Conservation (phyloP, 1,139 yeast genomes). For the Debaryomyces subglobosus region DNA sequence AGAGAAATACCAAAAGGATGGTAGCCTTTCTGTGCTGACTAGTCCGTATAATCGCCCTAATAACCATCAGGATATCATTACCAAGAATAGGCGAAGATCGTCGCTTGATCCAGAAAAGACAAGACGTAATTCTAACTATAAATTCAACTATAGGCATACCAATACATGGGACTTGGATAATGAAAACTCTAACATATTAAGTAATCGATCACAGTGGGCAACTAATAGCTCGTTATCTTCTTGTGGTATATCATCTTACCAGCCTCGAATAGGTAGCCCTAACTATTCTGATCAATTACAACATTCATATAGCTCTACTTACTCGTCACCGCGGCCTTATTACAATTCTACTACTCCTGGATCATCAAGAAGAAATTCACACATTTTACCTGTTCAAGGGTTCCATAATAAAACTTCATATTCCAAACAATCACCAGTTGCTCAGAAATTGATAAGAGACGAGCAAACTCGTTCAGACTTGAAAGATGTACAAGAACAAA, state of each 20-base stretch:
- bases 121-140: background rate
- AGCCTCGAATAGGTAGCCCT: conserved; percentile 15
- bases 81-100: background rate
- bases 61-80: background rate
- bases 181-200: conserved; percentile 45
- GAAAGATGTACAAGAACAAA: conserved; percentile 17
- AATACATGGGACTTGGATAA: conserved; percentile 37
- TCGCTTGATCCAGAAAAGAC: background rate
- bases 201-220: conserved; percentile 14
- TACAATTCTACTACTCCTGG: conserved; percentile 15
- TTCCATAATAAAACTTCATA: conserved; percentile 14
- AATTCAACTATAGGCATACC: conserved; percentile 7
- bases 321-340: conserved; percentile 2
- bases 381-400: conserved; percentile 22
- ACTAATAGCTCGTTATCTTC: conserved; percentile 18
- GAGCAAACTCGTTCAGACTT: conserved; percentile 8
- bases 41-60: background rate
- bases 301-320: conserved; percentile 9
- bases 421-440: conserved; percentile 4
- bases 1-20: background rate
- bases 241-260: conserved; percentile 13
- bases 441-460: background rate
- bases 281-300: conserved; percentile 17
- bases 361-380: conserved; percentile 29
- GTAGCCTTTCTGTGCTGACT: background rate